Percentiles rank a stretch among this genome's conserved stretches.
These are phyloP conservation scores for Golubevia pallescens DNA, from an alignment of 1,284 basidiomycete species.

Conservation along the genomic window DNA sequence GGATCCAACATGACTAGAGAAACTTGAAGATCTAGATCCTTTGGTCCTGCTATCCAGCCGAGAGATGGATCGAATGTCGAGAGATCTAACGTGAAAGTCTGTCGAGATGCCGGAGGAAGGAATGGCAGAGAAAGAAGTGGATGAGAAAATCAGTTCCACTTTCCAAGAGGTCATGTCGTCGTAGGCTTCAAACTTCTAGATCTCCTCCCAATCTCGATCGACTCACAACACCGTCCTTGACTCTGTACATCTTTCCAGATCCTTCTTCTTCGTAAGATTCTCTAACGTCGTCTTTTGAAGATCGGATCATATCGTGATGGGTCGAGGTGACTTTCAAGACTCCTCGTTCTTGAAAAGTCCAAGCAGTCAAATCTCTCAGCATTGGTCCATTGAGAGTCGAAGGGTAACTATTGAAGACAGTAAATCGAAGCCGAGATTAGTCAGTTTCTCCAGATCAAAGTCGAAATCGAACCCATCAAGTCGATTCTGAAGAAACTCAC, in stretches of 20 bases:
- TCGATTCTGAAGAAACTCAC: not conserved
- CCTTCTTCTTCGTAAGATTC: slow-evolving; percentile 48
- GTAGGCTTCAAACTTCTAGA: no score
- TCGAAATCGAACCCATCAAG: not conserved
- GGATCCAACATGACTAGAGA: slow-evolving; percentile 59
- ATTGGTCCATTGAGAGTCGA: slow-evolving; percentile 24
- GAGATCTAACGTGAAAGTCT: slow-evolving; percentile 33
- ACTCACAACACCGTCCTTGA: slow-evolving; percentile 52
- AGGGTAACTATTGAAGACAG: not conserved
- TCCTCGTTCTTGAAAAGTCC: slow-evolving; percentile 51
- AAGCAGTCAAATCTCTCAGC: slow-evolving; percentile 27
- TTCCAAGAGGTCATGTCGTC: no score
- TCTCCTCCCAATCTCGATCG: no score
- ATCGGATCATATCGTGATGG: slow-evolving; percentile 37
- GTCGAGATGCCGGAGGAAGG: not conserved
- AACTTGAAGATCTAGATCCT: slow-evolving; percentile 44
- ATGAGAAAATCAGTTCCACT: not conserved
- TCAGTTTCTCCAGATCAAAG: not conserved
- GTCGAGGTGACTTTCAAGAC: slow-evolving; percentile 45
- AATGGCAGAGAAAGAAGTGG: not conserved
- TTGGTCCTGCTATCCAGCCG: slow-evolving; percentile 36
- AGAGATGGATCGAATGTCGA: slow-evolving; percentile 16
- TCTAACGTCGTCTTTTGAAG: slow-evolving; percentile 24
- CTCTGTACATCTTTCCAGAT: slow-evolving; percentile 49
- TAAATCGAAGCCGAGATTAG: not conserved